Evolutionary conservation across 2,329 filamentous ascomycete genomes (phyloP).

Genomic region (Botrytis aclada): DNA sequence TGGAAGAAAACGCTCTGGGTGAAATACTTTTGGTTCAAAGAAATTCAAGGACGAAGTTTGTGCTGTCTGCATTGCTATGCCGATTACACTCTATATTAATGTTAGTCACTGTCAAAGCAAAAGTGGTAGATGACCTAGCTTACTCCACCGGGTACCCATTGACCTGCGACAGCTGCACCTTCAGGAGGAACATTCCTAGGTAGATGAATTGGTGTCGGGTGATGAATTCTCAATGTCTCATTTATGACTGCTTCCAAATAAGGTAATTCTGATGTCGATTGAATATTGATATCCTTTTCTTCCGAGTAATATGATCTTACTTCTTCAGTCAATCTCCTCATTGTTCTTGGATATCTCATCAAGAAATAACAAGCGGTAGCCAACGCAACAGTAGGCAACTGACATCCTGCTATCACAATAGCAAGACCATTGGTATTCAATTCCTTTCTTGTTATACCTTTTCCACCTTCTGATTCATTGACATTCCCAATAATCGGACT

Average conservation of each 20-base stretch:
- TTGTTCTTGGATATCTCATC: slow-evolving; percentile 34
- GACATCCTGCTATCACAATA: slow-evolving; percentile 23
- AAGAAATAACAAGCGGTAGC: slow-evolving; percentile 29
- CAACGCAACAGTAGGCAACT: slow-evolving; percentile 22
- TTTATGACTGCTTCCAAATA: slow-evolving; percentile 19
- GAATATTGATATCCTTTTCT: slow-evolving; percentile 42
- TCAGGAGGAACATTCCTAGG: slow-evolving; percentile 12
- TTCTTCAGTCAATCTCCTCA: slow-evolving; percentile 40
- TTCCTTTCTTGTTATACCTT: slow-evolving; percentile 21
- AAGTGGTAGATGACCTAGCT: not conserved
- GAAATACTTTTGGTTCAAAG: slow-evolving; percentile 6
- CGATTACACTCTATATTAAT: not conserved
- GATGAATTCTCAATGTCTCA: slow-evolving; percentile 20
- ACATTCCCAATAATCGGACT: slow-evolving; percentile 32
- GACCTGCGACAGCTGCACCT: slow-evolving; percentile 13
- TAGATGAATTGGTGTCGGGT: slow-evolving; percentile 13
- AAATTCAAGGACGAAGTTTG: not conserved
- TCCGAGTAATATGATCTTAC: slow-evolving; percentile 40
- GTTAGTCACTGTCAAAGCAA: not conserved
- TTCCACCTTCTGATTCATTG: slow-evolving; percentile 21
- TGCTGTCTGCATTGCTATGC: not conserved
- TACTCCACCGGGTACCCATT: slow-evolving; percentile 18
- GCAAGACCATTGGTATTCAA: slow-evolving; percentile 16
- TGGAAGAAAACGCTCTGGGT: slow-evolving; percentile 6
- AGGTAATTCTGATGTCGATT: not conserved